phyloP scores from a whole-genome alignment of 345 rosid genomes.

The Brassica juncea region DNA sequence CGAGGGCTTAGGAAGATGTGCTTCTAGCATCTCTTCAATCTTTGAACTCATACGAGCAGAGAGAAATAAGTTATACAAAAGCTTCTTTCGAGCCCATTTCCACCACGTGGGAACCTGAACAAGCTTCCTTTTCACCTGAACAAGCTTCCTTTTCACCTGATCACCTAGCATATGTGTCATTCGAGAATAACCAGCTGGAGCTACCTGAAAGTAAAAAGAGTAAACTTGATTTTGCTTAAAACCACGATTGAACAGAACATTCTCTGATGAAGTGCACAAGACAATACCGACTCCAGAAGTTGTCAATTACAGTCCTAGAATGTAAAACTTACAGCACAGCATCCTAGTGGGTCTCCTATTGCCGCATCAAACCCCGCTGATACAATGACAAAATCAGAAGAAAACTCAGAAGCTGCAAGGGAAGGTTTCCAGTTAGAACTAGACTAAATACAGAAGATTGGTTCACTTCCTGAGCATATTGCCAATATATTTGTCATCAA shows the following conservation, averaged over 20 bases:
- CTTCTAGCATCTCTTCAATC: conserved; percentile 38
- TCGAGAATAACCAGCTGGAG: conserved; percentile 83
- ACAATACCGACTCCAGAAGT: conserved; percentile 6
- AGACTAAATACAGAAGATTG: conserved; percentile 4
- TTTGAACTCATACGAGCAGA: conserved; percentile 43
- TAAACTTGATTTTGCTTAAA: neutral
- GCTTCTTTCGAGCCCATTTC: conserved; percentile 73
- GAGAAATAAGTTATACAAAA: conserved; percentile 55
- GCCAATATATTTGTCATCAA: neutral
- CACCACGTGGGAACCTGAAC: conserved; percentile 59
- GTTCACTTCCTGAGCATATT: conserved; percentile 18
- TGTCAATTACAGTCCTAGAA: conserved; percentile 1
- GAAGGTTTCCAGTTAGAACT: conserved; percentile 4
- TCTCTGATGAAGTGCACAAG: neutral
- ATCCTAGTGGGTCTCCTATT: conserved; percentile 92
- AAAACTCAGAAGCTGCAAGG: conserved; percentile 75
- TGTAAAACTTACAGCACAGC: conserved; percentile 78
- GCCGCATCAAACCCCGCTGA: conserved; percentile 99
- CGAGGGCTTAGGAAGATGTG: conserved; percentile 12
- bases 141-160: conserved; percentile 47
- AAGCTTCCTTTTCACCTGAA: conserved; percentile 50
- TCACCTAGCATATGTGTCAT: conserved; percentile 39
- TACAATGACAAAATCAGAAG: conserved; percentile 89
- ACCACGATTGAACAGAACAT: neutral
- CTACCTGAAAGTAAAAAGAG: conserved; percentile 50